These are phyloP conservation scores for Paracamarosporium sp. DNA, from an alignment of 2,329 filamentous ascomycete genomes.

Conservation along the genomic window DNA sequence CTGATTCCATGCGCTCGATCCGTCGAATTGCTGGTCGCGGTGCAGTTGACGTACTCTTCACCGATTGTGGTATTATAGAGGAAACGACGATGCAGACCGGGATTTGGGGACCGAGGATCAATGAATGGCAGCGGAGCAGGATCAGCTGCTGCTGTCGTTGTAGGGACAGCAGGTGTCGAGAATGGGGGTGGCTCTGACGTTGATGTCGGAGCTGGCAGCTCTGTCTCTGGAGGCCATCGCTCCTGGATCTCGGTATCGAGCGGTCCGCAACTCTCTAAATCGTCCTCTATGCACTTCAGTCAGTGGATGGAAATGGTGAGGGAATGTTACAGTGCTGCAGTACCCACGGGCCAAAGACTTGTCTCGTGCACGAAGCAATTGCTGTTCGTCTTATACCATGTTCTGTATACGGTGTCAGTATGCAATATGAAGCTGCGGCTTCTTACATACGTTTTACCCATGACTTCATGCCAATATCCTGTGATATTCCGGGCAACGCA, in stretches of 20 bases:
- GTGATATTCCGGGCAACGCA: constrained; percentile 4
- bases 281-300: constrained; percentile 1
- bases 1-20: not conserved
- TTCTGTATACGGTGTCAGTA: constrained; percentile 1
- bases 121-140: not conserved
- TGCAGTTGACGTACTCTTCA: constrained; percentile 18
- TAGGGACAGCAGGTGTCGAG: not conserved
- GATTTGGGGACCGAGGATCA: not conserved
- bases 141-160: not conserved
- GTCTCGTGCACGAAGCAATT: constrained; percentile 14
- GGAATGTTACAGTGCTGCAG: not conserved
- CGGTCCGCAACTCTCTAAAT: constrained; percentile 14
- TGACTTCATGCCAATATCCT: not conserved
- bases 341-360: constrained; percentile 5
- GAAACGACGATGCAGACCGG: constrained; percentile 4
- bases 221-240: not conserved
- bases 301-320: not conserved
- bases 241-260: not conserved
- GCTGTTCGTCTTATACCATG: constrained; percentile 14
- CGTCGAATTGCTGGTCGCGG: not conserved
- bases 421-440: too few relatives aligned
- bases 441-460: not conserved
- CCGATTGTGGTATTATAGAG: constrained; percentile 15
- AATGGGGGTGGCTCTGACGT: not conserved
- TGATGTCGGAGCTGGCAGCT: not conserved